Evolutionary conservation across 2,329 filamentous ascomycete genomes (phyloP), one percentile per base, ranked within the genome.

Genomic region (Exophiala aquamarina): DNA sequence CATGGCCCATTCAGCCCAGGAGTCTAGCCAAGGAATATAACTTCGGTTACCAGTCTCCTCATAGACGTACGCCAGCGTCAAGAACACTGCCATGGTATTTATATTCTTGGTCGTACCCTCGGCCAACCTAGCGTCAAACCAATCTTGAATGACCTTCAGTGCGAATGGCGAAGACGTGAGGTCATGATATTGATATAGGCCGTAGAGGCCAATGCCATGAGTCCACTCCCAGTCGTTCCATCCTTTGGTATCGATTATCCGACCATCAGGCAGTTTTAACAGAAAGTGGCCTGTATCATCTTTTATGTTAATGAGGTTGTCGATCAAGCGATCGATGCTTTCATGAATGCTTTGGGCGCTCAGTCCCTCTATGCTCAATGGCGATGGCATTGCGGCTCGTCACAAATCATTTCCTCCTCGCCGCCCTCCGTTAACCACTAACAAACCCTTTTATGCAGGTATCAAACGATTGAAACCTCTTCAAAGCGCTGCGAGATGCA

Each of bases 1-100:
- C 78, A 88, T 88, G 1, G 86, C 84, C 87, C 87, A 91, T 63
- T 91, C 87, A 3, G 82, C 87, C 88, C 87, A 92, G 37, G 77
- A 75, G 59, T 92, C 87, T 4, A 92, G 73, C 86, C 86, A 91
- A 0, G 86, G 84, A 6, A 87, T 70, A 61, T 89, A 90, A 0
- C 78, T 81, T 54, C 76, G 72, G 60, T 89, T 83, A 7, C 76
- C 70, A 0, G 83, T 88, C 63, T 83, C 80, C 66, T 91, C 87
- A 60, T 91, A 91, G n/a, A 91, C 74, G 61, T 82, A 83, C 1
- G 87, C 86, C 1, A 91, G 75, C 0, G 87, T 88, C 15, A 90
- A 70, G 65, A 91, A 87, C 0, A 83, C 83, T 10, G 84, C 82
- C 86, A 91, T 89, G 13, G 87, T 90, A 71, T 89, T 90, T 75